A percentile compares a stretch with the other conserved stretches of the same genome.
Evolutionary conservation across 148 eudicot species (phyloP).

Genomic region (Persicaria maculosa): DNA sequence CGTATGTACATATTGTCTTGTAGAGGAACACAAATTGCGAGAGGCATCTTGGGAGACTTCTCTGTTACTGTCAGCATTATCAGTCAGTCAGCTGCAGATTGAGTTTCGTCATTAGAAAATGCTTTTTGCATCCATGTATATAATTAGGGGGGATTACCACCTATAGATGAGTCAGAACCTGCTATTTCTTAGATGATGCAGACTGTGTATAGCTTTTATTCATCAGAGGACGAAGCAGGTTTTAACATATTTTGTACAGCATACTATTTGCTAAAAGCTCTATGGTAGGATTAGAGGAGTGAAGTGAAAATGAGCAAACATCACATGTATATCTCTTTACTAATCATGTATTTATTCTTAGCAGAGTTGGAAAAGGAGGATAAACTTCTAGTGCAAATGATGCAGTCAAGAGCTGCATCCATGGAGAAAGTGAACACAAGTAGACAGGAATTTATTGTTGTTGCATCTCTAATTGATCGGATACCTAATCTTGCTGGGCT

Average conservation of each 20-base stretch:
- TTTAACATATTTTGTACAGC: background rate
- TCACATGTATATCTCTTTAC: background rate
- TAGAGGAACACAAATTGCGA: background rate
- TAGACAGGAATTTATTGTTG: conserved; percentile 70
- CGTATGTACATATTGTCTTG: background rate
- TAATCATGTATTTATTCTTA: conserved; percentile 13
- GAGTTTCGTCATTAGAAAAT: background rate
- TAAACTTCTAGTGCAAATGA: conserved; percentile 61
- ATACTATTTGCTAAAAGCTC: background rate
- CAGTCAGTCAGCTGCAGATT: background rate
- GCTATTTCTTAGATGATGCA: background rate
- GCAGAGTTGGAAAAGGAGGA: conserved; percentile 86
- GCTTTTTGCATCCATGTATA: background rate
- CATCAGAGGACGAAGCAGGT: background rate
- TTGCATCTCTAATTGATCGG: conserved; percentile 90
- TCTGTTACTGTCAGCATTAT: background rate
- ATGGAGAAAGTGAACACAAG: conserved; percentile 57
- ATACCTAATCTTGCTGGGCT: conserved; percentile 99
- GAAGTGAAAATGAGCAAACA: background rate
- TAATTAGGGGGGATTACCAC: background rate
- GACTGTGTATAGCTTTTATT: background rate
- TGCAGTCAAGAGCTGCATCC: conserved; percentile 53
- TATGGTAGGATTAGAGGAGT: background rate
- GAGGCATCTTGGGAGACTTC: background rate
- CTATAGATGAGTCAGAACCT: background rate